Evolutionary conservation across 768 basidiomycete species (phyloP), one percentile per base, ranked within the genome.

Genomic region (Trichaptum fuscoviolaceum): DNA sequence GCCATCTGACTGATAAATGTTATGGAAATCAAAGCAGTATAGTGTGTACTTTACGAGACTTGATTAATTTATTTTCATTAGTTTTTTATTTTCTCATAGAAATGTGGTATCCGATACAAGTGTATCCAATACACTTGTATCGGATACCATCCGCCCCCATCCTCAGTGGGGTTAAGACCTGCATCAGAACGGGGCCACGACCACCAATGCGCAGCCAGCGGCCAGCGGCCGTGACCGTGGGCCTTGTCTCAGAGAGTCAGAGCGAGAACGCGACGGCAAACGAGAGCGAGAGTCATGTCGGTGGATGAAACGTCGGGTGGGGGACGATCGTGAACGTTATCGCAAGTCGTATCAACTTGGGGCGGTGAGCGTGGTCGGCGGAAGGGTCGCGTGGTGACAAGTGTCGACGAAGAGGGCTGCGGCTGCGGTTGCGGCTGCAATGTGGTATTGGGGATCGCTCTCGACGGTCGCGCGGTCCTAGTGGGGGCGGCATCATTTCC

Each of bases 301-400:
- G 67, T n/a, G 71, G 71, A 35, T 70, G 71, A n/a, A 70, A 71
- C 8, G 77, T 36, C 74, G 78, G 35, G 78, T 79, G 1, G 81
- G 77, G 5, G 79, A 65, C 7, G 81, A 81, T 25, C 77, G 78
- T 71, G 75, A 61, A 73, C 73, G 26, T 76, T 78, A 15, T 77
- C 70, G 71, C 23, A 72, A 75, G 57, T 65, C 65, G 62, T 65
- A 78, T 18, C 73, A 76, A 66, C 67, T 76, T 9, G 75, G 75
- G 77, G 73, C 30, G 76, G 74, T 24, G 42, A 52, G 42, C 20
- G 20, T 20, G 42, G 42, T 52, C 42, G 42, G 42, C 42, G 42
- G 77, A 67, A 58, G 77, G 76, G 7, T 61, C 59, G 6, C 59
- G 3, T 7, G 78, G 78, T 15, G 71, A 65, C 12, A 65, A 36